phyloP scores from a whole-genome alignment of 2,329 filamentous ascomycete species.

The Teratosphaeria gauchensis region DNA sequence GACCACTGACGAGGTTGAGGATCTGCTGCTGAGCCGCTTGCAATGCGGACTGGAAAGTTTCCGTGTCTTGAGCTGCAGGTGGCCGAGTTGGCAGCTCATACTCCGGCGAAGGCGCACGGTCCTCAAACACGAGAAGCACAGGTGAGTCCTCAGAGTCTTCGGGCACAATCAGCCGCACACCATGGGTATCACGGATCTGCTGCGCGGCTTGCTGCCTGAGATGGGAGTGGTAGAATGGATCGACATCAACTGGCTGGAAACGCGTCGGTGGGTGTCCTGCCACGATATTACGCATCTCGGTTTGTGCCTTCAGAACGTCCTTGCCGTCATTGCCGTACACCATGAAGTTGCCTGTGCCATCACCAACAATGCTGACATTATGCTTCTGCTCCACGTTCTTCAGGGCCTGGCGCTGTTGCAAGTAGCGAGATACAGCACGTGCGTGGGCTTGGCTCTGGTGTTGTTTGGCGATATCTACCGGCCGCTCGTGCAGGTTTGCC shows the following conservation, averaged over 20 bases:
- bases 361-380: conserved; percentile 73
- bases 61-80: conserved; percentile 45
- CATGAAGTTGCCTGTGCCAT: conserved; percentile 71
- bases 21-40: conserved; percentile 51
- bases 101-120: conserved; percentile 42
- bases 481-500: conserved; percentile 73
- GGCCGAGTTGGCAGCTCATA: conserved; percentile 48
- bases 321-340: conserved; percentile 80
- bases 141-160: conserved; percentile 49
- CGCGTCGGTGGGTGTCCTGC: conserved; percentile 64
- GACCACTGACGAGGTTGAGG: conserved; percentile 42
- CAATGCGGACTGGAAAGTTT: conserved; percentile 48
- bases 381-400: conserved; percentile 71
- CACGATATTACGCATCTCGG: conserved; percentile 65
- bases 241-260: conserved; percentile 57
- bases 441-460: conserved; percentile 72
- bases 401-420: conserved; percentile 72
- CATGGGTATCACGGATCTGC: conserved; percentile 56
- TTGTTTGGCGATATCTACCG: conserved; percentile 71
- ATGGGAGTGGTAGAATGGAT: conserved; percentile 71
- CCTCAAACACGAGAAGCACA: conserved; percentile 67
- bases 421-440: conserved; percentile 76
- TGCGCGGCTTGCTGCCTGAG: conserved; percentile 55
- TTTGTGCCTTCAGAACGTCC: conserved; percentile 66
- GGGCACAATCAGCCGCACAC: conserved; percentile 65